Conservation (phyloP, 345 rosid species). For the Pseudoturritis turrita region DNA sequence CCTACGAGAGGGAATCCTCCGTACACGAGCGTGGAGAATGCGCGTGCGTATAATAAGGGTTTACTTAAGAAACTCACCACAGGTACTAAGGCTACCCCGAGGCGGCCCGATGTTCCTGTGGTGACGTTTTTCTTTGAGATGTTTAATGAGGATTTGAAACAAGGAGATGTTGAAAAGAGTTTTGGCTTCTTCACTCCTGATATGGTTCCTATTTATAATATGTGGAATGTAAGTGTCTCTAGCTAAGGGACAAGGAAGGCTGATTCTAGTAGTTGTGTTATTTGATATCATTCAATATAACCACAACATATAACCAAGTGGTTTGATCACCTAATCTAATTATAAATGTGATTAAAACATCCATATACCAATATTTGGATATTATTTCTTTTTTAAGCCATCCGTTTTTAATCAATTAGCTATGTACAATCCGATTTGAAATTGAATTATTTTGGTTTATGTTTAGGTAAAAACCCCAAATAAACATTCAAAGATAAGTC, state of each 20-base stretch:
- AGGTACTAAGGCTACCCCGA: constrained; percentile 18
- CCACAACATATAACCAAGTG: neutral
- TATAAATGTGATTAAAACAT: neutral
- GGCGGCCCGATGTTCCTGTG: constrained; percentile 3
- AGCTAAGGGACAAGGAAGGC: neutral
- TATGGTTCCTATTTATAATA: constrained; percentile 12
- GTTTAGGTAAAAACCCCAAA: neutral
- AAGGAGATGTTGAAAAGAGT: constrained; percentile 4
- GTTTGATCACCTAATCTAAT: neutral
- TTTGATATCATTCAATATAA: neutral
- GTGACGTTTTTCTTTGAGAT: constrained; percentile 19
- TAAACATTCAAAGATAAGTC: too few relatives aligned
- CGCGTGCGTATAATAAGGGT: neutral
- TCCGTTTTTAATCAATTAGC: too few relatives aligned
- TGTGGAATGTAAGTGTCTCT: neutral
- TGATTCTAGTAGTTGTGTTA: neutral
- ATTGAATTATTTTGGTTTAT: too few relatives aligned
- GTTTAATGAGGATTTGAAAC: constrained; percentile 3
- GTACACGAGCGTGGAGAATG: constrained; percentile 10
- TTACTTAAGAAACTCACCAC: neutral
- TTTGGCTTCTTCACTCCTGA: constrained; percentile 24
- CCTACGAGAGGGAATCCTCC: neutral
- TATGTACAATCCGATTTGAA: too few relatives aligned
- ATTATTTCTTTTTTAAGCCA: too few relatives aligned
- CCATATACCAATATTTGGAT: too few relatives aligned